Evolutionary conservation across 495 filamentous ascomycete genomes (phyloP), one percentile per base, ranked within the genome.

Genomic region (Darksidea phi): DNA sequence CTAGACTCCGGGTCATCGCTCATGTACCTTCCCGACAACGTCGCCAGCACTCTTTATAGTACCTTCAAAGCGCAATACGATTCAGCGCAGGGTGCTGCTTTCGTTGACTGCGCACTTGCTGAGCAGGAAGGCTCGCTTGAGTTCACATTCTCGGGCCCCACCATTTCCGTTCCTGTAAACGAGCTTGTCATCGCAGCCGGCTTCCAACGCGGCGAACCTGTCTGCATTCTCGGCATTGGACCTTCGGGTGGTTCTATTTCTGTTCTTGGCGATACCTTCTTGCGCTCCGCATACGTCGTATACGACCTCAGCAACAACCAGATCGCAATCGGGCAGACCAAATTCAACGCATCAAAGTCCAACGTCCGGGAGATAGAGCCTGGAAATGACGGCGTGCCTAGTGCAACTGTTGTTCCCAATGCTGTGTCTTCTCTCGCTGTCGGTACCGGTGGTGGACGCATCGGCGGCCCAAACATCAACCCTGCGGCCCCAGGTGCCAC

Each of bases 1-100:
- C 82, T 98, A 25, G 94, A 98, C 72, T 91, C 91, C n/a, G 94
- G 94, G 57, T 89, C 84, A 59, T 90, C 86, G n/a, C 80, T 96
- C 20, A 89, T 86, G 47, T 96, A 96, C 72, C 84, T 98, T 0
- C 93, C 93, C 4, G 76, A 91, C 62, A 62, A 77, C 54, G 75
- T 96, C 62, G 82, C 83, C 25, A 61, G 80, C 23, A 70, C 71
- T 6, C 83, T 98, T 48, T 91, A 85, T 72, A 69, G 82, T 41
- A 74, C 78, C 36, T 78, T 91, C 57, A 74, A 79, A 25, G 90
- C 88, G 36, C 73, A 83, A 46, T 90, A 86, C 73, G 81, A 86
- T 57, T 71, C 70, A 3, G 72, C 74, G 5, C 74, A 78, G 42
- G 82, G 81, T 41, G 82, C 78, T 34, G 88, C 84, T 23, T 88